A percentile compares a stretch with the other conserved stretches of the same genome.
phyloP scores from a whole-genome alignment of 2,329 filamentous ascomycete species.

The Trichoderma sp. region DNA sequence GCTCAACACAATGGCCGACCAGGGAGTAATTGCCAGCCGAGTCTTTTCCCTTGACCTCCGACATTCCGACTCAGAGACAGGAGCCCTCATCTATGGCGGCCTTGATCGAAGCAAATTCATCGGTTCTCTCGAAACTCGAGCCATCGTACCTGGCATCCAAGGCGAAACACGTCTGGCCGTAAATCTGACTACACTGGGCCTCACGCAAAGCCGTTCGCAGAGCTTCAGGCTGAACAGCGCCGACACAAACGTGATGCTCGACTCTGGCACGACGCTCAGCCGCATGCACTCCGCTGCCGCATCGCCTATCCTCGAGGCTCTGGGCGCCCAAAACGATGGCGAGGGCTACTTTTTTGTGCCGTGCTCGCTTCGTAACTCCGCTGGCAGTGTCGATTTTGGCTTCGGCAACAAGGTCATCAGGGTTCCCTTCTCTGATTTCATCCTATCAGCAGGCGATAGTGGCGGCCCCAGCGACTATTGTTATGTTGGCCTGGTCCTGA shows the following conservation, averaged over 20 bases:
- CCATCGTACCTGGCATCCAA: conserved; percentile 43
- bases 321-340: conserved; percentile 43
- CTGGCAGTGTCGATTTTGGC: conserved; percentile 50
- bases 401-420: conserved; percentile 45
- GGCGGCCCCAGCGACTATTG: conserved; percentile 38
- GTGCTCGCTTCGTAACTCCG: conserved; percentile 41
- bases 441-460: conserved; percentile 35
- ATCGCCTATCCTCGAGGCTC: conserved; percentile 44
- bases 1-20: conserved; percentile 49
- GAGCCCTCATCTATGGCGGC: conserved; percentile 56
- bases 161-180: conserved; percentile 42
- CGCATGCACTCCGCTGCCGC: conserved; percentile 48
- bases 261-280: conserved; percentile 54
- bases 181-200: conserved; percentile 34
- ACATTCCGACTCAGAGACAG: conserved; percentile 43
- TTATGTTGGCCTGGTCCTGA: conserved; percentile 44
- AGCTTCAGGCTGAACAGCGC: conserved; percentile 31
- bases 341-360: conserved; percentile 48
- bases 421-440: conserved; percentile 51
- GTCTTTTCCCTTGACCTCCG: conserved; percentile 55
- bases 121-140: conserved; percentile 46
- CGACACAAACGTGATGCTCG: conserved; percentile 49
- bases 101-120: conserved; percentile 54
- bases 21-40: conserved; percentile 52
- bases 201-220: conserved; percentile 28